Conservation (phyloP, 78 protist species). For the Dictyostelium capitatum region DNA sequence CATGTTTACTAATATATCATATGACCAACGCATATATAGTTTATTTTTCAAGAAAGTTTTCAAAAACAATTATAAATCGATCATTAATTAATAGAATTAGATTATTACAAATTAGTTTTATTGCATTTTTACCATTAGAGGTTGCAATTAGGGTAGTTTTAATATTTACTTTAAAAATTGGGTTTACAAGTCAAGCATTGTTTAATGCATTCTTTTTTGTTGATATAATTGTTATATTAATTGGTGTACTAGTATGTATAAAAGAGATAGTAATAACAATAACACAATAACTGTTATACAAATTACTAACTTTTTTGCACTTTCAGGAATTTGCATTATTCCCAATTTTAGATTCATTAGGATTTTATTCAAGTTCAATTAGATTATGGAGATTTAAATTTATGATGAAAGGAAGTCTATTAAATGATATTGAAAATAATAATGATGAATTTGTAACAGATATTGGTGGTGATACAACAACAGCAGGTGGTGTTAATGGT, state of each 20-base stretch:
- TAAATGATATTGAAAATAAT: background rate
- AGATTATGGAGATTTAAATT: conserved; percentile 13
- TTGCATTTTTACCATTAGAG: conserved; percentile 47
- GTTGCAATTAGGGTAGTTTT: conserved; percentile 61
- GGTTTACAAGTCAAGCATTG: conserved; percentile 39
- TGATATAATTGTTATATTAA: conserved; percentile 42
- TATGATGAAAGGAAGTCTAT: background rate
- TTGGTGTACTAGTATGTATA: conserved; percentile 36
- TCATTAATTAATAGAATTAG: conserved; percentile 33
- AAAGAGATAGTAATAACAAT: background rate
- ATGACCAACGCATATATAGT: background rate
- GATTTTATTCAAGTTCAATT: conserved; percentile 29
- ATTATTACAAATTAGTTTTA: conserved; percentile 18
- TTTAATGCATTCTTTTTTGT: conserved; percentile 78
- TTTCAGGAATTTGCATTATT: conserved; percentile 77
- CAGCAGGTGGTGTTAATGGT: background rate
- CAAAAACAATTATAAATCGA: conserved; percentile 47
- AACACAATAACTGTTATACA: background rate
- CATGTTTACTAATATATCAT: background rate
- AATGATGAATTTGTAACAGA: background rate
- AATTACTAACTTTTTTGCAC: background rate
- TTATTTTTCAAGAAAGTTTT: conserved; percentile 46
- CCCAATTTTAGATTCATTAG: conserved; percentile 68
- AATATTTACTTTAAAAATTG: conserved; percentile 33
- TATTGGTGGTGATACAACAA: background rate